phyloP scores from a whole-genome alignment of 106 monocot genomes.

The Iris macrosiphon region DNA sequence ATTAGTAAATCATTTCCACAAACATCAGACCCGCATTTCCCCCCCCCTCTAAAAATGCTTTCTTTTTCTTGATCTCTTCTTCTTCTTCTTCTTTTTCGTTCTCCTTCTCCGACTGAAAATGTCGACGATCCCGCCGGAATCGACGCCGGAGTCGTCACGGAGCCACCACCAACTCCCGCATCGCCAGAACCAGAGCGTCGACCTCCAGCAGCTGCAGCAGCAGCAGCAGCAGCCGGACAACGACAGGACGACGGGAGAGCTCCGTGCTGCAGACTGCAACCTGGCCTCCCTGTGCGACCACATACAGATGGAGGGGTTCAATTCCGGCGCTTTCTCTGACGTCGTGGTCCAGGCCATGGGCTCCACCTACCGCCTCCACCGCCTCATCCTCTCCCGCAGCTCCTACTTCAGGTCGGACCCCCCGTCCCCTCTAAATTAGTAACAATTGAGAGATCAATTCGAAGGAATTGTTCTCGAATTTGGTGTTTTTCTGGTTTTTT shows the following conservation, averaged over 20 bases:
- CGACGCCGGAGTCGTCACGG: background rate
- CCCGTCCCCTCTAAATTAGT: no score
- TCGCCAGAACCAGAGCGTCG: no score
- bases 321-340: constrained; percentile 73
- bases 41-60: no score
- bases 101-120: background rate
- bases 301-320: constrained; percentile 85
- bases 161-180: no score
- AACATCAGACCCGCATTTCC: no score
- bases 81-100: no score
- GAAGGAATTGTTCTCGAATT: no score
- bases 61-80: no score
- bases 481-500: no score
- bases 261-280: constrained; percentile 73
- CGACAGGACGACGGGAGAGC: constrained; percentile 42
- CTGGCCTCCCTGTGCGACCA: constrained; percentile 85
- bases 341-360: constrained; percentile 80
- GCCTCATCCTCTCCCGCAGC: constrained; percentile 91
- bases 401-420: constrained; percentile 79
- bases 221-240: constrained; percentile 20
- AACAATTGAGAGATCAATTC: no score
- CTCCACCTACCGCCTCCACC: constrained; percentile 77
- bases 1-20: no score
- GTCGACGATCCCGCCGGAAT: constrained; percentile 4
- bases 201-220: constrained; percentile 4